These are phyloP conservation scores for Oropetium thomaeum DNA, from an alignment of 176 grass and related monocot species.

Conservation along the genomic window DNA sequence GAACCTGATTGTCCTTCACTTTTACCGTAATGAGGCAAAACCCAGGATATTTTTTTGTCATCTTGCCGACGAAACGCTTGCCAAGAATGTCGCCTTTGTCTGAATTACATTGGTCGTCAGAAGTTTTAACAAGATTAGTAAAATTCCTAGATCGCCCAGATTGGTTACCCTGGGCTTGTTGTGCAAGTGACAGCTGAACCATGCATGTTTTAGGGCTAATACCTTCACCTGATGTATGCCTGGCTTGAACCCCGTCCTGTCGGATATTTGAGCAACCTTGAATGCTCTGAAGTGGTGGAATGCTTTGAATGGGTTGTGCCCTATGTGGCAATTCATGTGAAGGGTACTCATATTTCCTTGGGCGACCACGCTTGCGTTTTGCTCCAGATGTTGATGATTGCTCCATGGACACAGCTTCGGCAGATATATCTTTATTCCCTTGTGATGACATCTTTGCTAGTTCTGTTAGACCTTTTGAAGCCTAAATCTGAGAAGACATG, in stretches of 20 bases:
- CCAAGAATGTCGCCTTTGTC: slow-evolving; percentile 39
- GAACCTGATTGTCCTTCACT: slow-evolving; percentile 46
- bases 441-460: slow-evolving; percentile 35
- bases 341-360: slow-evolving; percentile 35
- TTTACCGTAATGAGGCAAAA: slow-evolving; percentile 54
- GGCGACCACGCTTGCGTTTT: slow-evolving; percentile 55
- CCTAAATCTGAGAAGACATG: neutral
- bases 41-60: slow-evolving; percentile 37
- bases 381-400: slow-evolving; percentile 21
- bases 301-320: slow-evolving; percentile 40
- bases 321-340: slow-evolving; percentile 29
- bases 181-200: slow-evolving; percentile 20
- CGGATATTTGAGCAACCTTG: slow-evolving; percentile 18
- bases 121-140: slow-evolving; percentile 7
- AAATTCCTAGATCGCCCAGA: slow-evolving; percentile 9
- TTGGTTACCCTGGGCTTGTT: slow-evolving; percentile 8
- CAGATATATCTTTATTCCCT: slow-evolving; percentile 26
- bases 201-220: neutral
- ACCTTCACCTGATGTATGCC: slow-evolving; percentile 18
- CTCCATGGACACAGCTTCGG: slow-evolving; percentile 15
- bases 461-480: neutral
- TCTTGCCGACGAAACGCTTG: slow-evolving; percentile 47
- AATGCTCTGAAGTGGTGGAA: slow-evolving; percentile 33
- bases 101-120: slow-evolving; percentile 21
- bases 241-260: slow-evolving; percentile 23